Conservation (phyloP, 495 filamentous ascomycete species). For the Daldinia loculata region DNA sequence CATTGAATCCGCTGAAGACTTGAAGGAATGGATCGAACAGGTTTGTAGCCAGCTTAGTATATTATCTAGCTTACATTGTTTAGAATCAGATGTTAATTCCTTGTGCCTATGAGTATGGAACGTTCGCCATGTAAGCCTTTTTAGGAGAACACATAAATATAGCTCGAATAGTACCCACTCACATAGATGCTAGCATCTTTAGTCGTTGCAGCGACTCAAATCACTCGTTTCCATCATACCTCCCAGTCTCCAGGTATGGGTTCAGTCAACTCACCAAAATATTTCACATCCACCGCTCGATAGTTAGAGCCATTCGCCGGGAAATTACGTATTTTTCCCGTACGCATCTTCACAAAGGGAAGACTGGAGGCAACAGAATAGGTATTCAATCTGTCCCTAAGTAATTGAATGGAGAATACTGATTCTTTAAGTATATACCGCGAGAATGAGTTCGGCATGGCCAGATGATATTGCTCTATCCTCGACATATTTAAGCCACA, state of each 20-base stretch:
- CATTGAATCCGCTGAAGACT: slow-evolving; percentile 1
- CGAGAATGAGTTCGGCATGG: slow-evolving; percentile 19
- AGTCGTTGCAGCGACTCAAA: neutral
- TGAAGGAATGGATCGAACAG: slow-evolving; percentile 18
- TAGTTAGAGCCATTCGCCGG: slow-evolving; percentile 18
- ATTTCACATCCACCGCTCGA: slow-evolving; percentile 20
- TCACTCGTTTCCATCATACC: slow-evolving; percentile 8
- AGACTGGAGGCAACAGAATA: neutral
- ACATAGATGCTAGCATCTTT: slow-evolving; percentile 16
- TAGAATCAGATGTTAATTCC: slow-evolving; percentile 3
- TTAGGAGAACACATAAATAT: too few relatives aligned
- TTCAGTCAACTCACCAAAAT: slow-evolving; percentile 8
- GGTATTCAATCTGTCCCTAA: neutral
- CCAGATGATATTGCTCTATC: slow-evolving; percentile 21
- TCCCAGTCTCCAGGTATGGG: slow-evolving; percentile 9
- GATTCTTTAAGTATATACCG: slow-evolving; percentile 16
- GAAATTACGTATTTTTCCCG: slow-evolving; percentile 19
- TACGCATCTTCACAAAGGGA: neutral
- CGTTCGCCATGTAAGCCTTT: slow-evolving; percentile 19
- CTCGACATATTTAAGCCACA: slow-evolving; percentile 20
- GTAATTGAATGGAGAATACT: neutral
- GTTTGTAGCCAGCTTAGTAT: neutral
- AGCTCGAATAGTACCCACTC: neutral
- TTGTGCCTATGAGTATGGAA: neutral
- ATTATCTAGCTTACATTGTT: neutral